Conservation (phyloP, 352 stramenopile species). For the Phytophthora parvispora region DNA sequence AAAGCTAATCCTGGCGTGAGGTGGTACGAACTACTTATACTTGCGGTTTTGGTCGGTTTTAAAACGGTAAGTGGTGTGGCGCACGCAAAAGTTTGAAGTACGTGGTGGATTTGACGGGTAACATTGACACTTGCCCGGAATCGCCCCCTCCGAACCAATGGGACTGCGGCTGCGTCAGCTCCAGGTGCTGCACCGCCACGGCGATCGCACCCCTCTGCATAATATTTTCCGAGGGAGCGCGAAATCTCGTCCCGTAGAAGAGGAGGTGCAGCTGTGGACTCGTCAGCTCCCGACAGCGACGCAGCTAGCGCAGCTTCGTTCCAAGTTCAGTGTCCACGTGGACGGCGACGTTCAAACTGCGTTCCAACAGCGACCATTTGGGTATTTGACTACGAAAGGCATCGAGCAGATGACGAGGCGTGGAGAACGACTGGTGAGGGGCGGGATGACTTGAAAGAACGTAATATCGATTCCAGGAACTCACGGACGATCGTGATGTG, state of each 20-base stretch:
- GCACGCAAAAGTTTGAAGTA: conserved; percentile 12
- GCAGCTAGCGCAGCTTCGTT: conserved; percentile 48
- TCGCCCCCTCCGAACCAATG: conserved; percentile 16
- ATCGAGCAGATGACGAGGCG: conserved; percentile 76
- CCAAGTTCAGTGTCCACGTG: conserved; percentile 35
- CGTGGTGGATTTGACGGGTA: conserved; percentile 8
- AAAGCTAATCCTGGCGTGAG: conserved; percentile 17
- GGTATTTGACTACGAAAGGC: conserved; percentile 69
- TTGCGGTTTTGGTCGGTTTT: conserved; percentile 17
- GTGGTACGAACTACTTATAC: conserved; percentile 7
- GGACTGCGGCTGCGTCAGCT: conserved; percentile 71
- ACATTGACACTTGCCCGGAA: neutral
- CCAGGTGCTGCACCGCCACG: conserved; percentile 85
- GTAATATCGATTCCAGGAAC: neutral
- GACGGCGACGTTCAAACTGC: conserved; percentile 20
- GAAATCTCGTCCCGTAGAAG: conserved; percentile 31
- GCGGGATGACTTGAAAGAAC: neutral
- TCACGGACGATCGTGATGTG: conserved; percentile 3
- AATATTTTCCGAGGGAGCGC: conserved; percentile 70
- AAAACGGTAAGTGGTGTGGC: conserved; percentile 34
- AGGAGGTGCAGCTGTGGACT: conserved; percentile 58
- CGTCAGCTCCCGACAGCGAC: conserved; percentile 49
- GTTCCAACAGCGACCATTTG: conserved; percentile 73
- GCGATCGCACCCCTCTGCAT: conserved; percentile 78
- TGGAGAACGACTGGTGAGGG: conserved; percentile 57